Percentiles rank a stretch among this genome's conserved stretches.
These are phyloP conservation scores for Penicillium alfredii DNA, from an alignment of 495 filamentous ascomycete genomes.

Conservation along the genomic window DNA sequence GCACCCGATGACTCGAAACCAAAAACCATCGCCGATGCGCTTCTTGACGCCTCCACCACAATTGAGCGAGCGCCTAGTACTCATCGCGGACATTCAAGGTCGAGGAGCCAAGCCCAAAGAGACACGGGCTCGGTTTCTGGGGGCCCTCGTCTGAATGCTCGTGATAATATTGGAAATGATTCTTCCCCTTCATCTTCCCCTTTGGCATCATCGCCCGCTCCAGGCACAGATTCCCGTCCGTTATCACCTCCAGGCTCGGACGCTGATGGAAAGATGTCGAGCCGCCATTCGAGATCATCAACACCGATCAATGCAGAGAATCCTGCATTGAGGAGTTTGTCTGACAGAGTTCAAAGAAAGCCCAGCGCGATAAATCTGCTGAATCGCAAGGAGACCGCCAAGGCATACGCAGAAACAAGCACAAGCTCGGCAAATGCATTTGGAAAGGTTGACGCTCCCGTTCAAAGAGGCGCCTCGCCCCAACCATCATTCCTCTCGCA, in stretches of 20 bases:
- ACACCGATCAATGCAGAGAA: conserved; percentile 34
- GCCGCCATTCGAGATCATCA: conserved; percentile 28
- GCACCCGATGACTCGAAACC: conserved; percentile 39
- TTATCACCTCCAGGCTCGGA: conserved; percentile 39
- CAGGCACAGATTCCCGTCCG: conserved; percentile 31
- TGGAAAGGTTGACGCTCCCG: conserved; percentile 74
- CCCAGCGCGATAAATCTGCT: conserved; percentile 80
- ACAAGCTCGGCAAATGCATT: conserved; percentile 77
- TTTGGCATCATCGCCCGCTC: conserved; percentile 35
- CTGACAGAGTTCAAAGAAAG: conserved; percentile 48
- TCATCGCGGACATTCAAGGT: conserved; percentile 50
- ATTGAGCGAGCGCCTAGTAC: conserved; percentile 64
- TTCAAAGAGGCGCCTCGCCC: conserved; percentile 34
- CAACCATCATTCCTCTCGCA: conserved; percentile 28
- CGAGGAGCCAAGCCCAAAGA: conserved; percentile 40
- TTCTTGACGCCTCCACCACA: conserved; percentile 87
- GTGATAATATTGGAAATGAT: conserved; percentile 23
- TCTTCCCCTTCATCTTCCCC: conserved; percentile 32
- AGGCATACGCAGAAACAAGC: conserved; percentile 76
- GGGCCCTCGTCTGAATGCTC: conserved; percentile 9
- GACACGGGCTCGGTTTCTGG: conserved; percentile 33
- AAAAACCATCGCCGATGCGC: conserved; percentile 81
- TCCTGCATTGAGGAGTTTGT: conserved; percentile 22
- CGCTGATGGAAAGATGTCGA: conserved; percentile 19
- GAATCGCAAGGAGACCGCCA: conserved; percentile 68